These are phyloP conservation scores for Stephania cephalantha DNA, from an alignment of 164 flowering plant genomes.

Conservation along the genomic window DNA sequence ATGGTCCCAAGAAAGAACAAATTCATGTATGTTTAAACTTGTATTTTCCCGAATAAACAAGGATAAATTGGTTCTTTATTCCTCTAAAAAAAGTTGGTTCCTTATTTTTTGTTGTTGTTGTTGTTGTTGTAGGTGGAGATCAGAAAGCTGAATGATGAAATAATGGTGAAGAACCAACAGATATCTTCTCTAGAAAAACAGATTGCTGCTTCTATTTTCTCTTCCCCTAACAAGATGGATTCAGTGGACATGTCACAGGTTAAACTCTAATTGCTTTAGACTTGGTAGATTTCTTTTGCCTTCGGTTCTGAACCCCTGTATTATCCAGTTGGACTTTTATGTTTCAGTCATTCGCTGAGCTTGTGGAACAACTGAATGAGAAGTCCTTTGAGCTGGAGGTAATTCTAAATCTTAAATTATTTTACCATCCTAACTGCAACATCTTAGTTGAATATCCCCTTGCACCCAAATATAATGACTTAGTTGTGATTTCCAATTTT, in stretches of 20 bases:
- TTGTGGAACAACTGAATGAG: slow-evolving; percentile 75
- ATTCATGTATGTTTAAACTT: slow-evolving; percentile 45
- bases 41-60: neutral
- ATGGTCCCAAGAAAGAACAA: slow-evolving; percentile 53
- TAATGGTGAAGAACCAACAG: slow-evolving; percentile 61
- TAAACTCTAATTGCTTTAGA: slow-evolving; percentile 14
- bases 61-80: neutral
- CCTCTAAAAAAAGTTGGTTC: slow-evolving; percentile 4
- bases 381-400: slow-evolving; percentile 99
- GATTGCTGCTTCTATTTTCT: slow-evolving; percentile 42
- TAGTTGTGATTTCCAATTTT: neutral
- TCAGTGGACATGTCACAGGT: slow-evolving; percentile 56
- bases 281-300: slow-evolving; percentile 4
- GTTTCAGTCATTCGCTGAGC: slow-evolving; percentile 67
- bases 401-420: slow-evolving; percentile 13
- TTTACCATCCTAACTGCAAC: neutral
- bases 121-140: slow-evolving; percentile 53
- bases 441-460: neutral
- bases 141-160: slow-evolving; percentile 60
- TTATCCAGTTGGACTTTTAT: slow-evolving; percentile 10
- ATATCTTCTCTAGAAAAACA: slow-evolving; percentile 66
- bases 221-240: slow-evolving; percentile 43
- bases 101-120: slow-evolving; percentile 3
- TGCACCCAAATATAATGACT: neutral
- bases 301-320: slow-evolving; percentile 7